These are phyloP conservation scores for Neurospora sp. DNA, from an alignment of 495 filamentous ascomycete species.

Conservation along the genomic window DNA sequence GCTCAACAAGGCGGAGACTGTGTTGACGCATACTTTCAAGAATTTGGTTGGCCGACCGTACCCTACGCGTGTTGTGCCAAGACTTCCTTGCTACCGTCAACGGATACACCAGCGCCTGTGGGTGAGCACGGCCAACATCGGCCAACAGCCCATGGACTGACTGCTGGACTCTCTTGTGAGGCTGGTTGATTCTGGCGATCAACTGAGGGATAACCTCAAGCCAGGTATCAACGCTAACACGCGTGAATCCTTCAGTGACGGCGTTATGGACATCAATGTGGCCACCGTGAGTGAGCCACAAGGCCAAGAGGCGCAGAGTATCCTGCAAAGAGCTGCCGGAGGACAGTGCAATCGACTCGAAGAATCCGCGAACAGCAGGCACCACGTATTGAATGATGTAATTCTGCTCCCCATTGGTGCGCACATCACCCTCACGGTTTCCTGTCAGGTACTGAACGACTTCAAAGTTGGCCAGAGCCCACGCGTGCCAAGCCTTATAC, in stretches of 20 bases:
- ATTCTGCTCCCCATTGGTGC: conserved; percentile 40
- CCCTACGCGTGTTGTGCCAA: conserved; percentile 58
- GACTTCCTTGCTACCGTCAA: conserved; percentile 98
- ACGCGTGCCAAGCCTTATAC: conserved; percentile 99
- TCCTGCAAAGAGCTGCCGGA: conserved; percentile 90
- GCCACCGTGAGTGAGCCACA: conserved; percentile 94
- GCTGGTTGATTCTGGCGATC: conserved; percentile 94
- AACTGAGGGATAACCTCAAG: conserved; percentile 95
- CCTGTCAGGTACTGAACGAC: conserved; percentile 74
- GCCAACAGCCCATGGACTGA: conserved; percentile 84
- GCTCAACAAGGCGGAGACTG: conserved; percentile 85
- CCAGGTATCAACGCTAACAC: conserved; percentile 95
- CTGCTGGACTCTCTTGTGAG: conserved; percentile 71
- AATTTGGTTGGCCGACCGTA: conserved; percentile 75
- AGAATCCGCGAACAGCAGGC: conserved; percentile 88
- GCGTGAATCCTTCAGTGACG: conserved; percentile 80
- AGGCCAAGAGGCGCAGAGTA: conserved; percentile 78
- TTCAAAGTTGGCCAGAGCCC: conserved; percentile 98
- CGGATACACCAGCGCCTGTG: conserved; percentile 98
- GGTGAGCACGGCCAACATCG: conserved; percentile 87
- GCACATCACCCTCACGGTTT: conserved; percentile 47
- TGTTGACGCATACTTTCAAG: conserved; percentile 98
- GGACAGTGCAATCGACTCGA: conserved; percentile 88
- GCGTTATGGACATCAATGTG: conserved; percentile 75
- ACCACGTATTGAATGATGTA: conserved; percentile 79